Conservation (phyloP, 129 eudicot species). For the Saposhnikovia divaricata region DNA sequence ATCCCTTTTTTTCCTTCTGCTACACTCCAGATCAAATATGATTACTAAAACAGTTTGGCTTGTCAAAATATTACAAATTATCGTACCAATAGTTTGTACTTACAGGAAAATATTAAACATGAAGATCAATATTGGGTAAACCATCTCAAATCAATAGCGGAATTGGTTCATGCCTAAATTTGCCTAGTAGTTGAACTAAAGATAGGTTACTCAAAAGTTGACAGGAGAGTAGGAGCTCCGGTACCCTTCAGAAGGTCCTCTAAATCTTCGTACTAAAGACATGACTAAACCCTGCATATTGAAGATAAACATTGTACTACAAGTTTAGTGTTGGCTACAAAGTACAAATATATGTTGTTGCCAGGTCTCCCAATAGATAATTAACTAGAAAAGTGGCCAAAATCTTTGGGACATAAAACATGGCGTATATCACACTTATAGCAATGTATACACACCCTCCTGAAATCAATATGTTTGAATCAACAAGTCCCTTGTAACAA, state of each 20-base stretch:
- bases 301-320: not conserved
- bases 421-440: not conserved
- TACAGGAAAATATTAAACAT: not conserved
- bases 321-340: not conserved
- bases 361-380: not conserved
- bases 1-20: not conserved
- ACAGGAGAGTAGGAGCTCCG: slow-evolving; percentile 91
- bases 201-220: slow-evolving; percentile 47
- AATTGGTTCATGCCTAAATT: not conserved
- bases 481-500: not conserved
- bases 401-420: not conserved
- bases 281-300: slow-evolving; percentile 49
- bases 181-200: not conserved
- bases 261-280: slow-evolving; percentile 58
- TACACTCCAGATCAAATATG: not conserved
- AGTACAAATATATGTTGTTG: not conserved
- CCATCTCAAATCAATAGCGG: not conserved
- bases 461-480: not conserved
- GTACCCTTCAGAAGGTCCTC: slow-evolving; percentile 72
- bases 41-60: not conserved
- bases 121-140: not conserved
- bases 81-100: not conserved
- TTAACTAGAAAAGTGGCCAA: not conserved
- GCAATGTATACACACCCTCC: not conserved
- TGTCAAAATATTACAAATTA: not conserved